Evolutionary conservation across 768 basidiomycete species (phyloP), one percentile per base, ranked within the genome.

Genomic region (Pholiota conissans): DNA sequence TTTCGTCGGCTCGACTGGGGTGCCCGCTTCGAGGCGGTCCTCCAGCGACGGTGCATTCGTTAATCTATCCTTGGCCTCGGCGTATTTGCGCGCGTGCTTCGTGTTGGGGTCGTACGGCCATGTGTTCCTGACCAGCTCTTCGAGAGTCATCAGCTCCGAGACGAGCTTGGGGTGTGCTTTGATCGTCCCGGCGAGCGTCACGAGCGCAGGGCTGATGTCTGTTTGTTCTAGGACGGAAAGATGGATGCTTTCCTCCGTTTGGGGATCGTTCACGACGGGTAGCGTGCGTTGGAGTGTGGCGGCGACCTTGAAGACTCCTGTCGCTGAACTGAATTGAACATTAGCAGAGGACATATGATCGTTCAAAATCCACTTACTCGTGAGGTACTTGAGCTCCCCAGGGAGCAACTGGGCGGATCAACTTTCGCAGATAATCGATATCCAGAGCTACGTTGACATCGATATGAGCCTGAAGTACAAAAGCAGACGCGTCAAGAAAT

Each of bases 191-290:
- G 18, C 28, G 16, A 65, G 68, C n/a, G 66, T 60, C 11, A 58
- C 63, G 29, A 86, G 62, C 14, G 69, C 63, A 3, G 75, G 68
- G 49, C 67, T 62, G 6, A 77, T 57, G 13, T 64, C 55, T 3
- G 59, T 63, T 61, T 85, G 87, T 29, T 77, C 67, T 29, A 83
- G 63, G 2, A 84, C 85, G 16, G 87, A 89, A 2, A 80, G 71
- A 60, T 90, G 87, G 30, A 89, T 80, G 0, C 68, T 77, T 70
- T 90, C 87, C 40, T 83, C 75, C 0, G 87, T 87, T 4, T 76
- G 58, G n/a, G 60, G 61, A 46, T 77, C 84, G 66, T 0, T 72
- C 67, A 14, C 61, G 0, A 71, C 76, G 1, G 87, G 86, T 26
- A 86, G 63, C 24, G 71, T 65, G 18, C 88, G 80, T 52, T 78